Evolutionary conservation across 2,329 filamentous ascomycete species (phyloP), one percentile per base, ranked within the genome.

Genomic region (Diaporthe destruens): DNA sequence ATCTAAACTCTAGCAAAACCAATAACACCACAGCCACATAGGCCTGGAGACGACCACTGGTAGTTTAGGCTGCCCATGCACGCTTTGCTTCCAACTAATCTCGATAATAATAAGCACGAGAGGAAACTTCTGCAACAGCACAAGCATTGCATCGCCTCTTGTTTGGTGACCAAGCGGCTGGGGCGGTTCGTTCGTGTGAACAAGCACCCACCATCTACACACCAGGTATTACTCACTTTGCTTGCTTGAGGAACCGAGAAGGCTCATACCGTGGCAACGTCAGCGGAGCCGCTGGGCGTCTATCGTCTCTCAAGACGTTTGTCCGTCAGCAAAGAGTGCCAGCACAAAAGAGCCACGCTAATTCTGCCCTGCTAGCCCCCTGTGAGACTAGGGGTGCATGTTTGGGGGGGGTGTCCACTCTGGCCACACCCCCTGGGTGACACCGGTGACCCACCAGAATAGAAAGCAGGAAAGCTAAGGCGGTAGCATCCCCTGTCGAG

Each of bases 1-100:
- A 66, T 70, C 68, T 70, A 23, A 61, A 70, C 34, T 59, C 44
- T 70, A 42, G 57, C 68, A 70, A 70, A 53, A 29, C 67, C 44
- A 59, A 49, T 56, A 63, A 44, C 68, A 53, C 29, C 32, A 53
- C 68, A 54, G 55, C 68, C 57, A 70, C 44, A 70, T 51, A 61
- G 34, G 34, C 47, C 25, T 34, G 29, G n/a, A 61, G 47, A 39
- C 49, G 34, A 61, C 34, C 34, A 70, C 44, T 16, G 55, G 20
- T 53, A 34, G 61, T 18, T 44, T 18, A 51, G 44, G 42, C 32
- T 25, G 65, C 42, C 53, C 54, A 20, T 51, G 42, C 59, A 51
- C 54, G 68, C 55, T 55, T 59, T 63, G 68, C 51, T 66, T 63
- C n/a, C 20, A 47, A 47, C 44, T 54, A 61, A 61, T 71, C 53